These are phyloP conservation scores for Cardamine occulta DNA, from an alignment of 345 rosid species.

Conservation along the genomic window DNA sequence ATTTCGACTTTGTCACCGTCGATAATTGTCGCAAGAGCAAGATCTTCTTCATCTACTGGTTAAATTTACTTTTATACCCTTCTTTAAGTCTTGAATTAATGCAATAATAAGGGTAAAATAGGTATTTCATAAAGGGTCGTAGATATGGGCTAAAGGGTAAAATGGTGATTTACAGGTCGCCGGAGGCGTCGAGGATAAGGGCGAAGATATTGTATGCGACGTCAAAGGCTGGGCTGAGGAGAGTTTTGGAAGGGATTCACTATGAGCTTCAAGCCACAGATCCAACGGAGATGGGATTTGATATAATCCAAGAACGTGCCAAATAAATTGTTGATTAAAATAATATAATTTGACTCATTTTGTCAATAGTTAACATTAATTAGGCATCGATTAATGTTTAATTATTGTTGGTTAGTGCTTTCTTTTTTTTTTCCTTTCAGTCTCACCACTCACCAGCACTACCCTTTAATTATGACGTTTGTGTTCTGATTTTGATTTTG, in stretches of 20 bases:
- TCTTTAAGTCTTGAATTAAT: not conserved
- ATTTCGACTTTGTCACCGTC: conserved; percentile 90
- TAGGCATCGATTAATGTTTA: conserved; percentile 37
- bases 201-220: conserved; percentile 91
- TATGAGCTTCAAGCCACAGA: conserved; percentile 97
- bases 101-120: not conserved
- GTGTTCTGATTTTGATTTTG: conserved; percentile 15
- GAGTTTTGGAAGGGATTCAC: conserved; percentile 87
- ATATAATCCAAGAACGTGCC: conserved; percentile 79
- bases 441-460: conserved; percentile 34
- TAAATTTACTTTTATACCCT: conserved; percentile 33
- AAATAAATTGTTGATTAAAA: conserved; percentile 41
- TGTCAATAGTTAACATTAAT: conserved; percentile 50
- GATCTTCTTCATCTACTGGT: conserved; percentile 99
- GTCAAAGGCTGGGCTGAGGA: conserved; percentile 81
- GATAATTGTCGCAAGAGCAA: conserved; percentile 98
- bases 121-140: not conserved
- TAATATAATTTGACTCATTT: conserved; percentile 39
- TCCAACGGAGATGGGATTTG: conserved; percentile 94
- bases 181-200: conserved; percentile 79
- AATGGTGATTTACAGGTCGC: conserved; percentile 54
- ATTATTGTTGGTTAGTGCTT: conserved; percentile 43
- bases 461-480: conserved; percentile 33
- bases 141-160: not conserved
- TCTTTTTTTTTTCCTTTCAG: conserved; percentile 10